A percentile compares a stretch with the other conserved stretches of the same genome.
Conservation (phyloP, 129 eudicot species). For the Saposhnikovia divaricata region DNA sequence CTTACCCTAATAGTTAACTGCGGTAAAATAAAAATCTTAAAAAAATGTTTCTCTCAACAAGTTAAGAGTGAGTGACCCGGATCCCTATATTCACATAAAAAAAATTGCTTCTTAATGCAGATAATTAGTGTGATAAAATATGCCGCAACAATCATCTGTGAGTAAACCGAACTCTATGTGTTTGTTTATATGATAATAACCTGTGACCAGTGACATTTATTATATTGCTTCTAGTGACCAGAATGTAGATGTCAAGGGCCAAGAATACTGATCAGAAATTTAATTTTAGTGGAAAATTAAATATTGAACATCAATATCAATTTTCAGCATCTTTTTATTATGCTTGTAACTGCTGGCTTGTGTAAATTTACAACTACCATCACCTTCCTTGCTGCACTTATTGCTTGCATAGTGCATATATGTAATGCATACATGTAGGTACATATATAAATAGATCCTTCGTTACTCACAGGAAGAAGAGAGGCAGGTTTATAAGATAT, state of each 20-base stretch:
- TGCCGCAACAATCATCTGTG: too few relatives aligned
- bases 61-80: too few relatives aligned
- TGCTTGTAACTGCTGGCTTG: constrained; percentile 24
- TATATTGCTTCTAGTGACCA: neutral
- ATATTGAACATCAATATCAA: constrained; percentile 14
- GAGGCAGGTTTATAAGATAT: neutral
- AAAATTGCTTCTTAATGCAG: too few relatives aligned
- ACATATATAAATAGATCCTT: neutral
- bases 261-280: constrained; percentile 10
- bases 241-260: neutral
- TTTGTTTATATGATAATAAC: too few relatives aligned
- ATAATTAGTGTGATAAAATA: too few relatives aligned
- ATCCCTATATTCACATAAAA: too few relatives aligned
- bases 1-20: neutral
- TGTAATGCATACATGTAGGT: neutral
- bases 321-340: constrained; percentile 28
- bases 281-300: neutral
- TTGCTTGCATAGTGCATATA: neutral
- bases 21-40: too few relatives aligned
- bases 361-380: neutral
- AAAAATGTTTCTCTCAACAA: too few relatives aligned
- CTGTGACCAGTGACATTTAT: too few relatives aligned
- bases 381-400: neutral
- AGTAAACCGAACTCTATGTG: too few relatives aligned
- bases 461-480: neutral